These are phyloP conservation scores for Metroxylon sagu DNA, from an alignment of 176 grass and related monocot species.

Conservation along the genomic window DNA sequence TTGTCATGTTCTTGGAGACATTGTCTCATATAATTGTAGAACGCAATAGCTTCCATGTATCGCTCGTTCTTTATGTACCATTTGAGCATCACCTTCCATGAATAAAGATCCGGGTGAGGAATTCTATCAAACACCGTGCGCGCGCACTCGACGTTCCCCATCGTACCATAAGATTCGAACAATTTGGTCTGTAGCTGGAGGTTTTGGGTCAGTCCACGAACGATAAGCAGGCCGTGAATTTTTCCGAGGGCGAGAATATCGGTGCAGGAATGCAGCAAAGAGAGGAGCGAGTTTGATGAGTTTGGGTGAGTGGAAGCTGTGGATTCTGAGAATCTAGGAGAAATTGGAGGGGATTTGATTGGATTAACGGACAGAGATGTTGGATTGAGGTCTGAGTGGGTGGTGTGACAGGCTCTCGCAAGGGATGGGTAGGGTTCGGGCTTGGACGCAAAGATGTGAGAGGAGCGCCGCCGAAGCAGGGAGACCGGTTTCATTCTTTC, in stretches of 20 bases:
- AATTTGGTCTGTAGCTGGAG: constrained; percentile 31
- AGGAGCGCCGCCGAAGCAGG: no score
- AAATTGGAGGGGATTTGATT: no score
- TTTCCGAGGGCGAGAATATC: constrained; percentile 25
- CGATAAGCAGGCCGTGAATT: constrained; percentile 36
- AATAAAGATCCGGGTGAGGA: constrained; percentile 40
- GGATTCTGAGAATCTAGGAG: no score
- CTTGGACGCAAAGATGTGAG: no score
- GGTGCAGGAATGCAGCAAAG: constrained; percentile 32
- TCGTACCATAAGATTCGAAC: constrained; percentile 7
- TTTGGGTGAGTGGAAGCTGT: not conserved
- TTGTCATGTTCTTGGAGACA: constrained; percentile 15
- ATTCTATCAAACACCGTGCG: constrained; percentile 44
- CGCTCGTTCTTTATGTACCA: no score
- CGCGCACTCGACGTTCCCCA: constrained; percentile 38
- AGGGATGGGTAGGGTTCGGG: no score
- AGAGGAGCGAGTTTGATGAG: constrained; percentile 22
- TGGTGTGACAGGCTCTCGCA: no score
- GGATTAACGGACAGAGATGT: no score
- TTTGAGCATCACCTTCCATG: constrained; percentile 36
- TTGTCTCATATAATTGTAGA: constrained; percentile 21
- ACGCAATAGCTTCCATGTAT: constrained; percentile 20
- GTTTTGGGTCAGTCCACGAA: constrained; percentile 10
- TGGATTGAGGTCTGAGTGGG: no score
- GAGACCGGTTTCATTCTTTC: no score